Percentiles rank a stretch among this genome's conserved stretches.
Evolutionary conservation across 2,329 filamentous ascomycete genomes (phyloP).

Genomic region (Aspergillus tanneri): DNA sequence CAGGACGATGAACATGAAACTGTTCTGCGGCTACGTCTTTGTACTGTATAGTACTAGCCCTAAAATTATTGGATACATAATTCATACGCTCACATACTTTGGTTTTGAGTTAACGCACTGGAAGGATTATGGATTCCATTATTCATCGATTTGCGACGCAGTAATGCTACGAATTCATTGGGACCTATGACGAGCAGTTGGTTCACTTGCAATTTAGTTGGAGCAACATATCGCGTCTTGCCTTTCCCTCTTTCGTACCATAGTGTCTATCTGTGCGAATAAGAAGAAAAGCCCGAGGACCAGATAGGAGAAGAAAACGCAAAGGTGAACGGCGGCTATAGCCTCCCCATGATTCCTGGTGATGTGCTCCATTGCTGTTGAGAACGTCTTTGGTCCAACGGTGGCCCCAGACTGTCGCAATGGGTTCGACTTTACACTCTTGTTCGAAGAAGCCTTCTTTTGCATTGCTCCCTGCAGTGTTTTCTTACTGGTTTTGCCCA

Average conservation of each 20-base stretch:
- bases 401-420: constrained; percentile 1
- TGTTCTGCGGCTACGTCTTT: no score
- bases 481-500: neutral
- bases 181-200: no score
- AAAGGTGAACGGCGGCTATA: neutral
- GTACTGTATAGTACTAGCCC: no score
- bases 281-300: neutral
- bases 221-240: no score
- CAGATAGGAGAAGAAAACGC: neutral
- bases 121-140: no score
- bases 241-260: no score
- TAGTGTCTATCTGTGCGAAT: no score
- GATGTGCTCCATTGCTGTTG: neutral
- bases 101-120: no score
- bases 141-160: neutral
- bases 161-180: neutral
- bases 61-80: no score
- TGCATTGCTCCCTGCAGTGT: constrained; percentile 19
- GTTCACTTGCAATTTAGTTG: no score
- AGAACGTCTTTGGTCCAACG: neutral
- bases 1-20: no score
- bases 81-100: no score
- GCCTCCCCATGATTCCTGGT: neutral
- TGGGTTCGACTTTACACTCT: constrained; percentile 32
- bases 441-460: constrained; percentile 35